Base-by-base conservation (phyloP, 1,284 basidiomycete genomes). In the Cerioporus squamosus region DNA sequence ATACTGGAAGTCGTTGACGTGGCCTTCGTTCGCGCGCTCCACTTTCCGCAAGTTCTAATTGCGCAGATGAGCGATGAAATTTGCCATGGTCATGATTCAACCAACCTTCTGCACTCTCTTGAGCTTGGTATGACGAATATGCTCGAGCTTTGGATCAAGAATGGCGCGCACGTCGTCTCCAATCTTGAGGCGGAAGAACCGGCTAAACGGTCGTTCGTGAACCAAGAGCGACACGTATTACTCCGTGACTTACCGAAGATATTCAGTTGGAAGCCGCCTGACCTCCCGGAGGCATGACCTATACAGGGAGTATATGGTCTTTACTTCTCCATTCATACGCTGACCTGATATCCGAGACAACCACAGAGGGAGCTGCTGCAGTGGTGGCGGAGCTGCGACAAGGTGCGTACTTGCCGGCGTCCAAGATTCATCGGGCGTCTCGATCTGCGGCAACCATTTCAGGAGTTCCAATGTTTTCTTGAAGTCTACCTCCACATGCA, bases 181-280 rank as follows among this genome's bases (percentile, higher is more conserved):
- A 39, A 80, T 79, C 66, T 86, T 87, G 53, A 88, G 70, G 56
- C 77, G 80, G 72, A 85, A 91, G 72, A 91, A 91, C 56, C 81
- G 78, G 29, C 91, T 92, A 65, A 9, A 57, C 48, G 47, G 10
- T 36, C 33, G 33, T 51, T 51, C 38, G 66, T 55, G 55, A 67
- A 59, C 67, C 44, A 60, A 43, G 48, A 29, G 17, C 29, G 59
- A 55, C 22, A 52, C 43, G 48, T 40, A 59, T 51, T 52, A 29
- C 51, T 49, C 46, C 59, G 58, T 52, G 40, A 64, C 76, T 51
- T 62, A 87, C 87, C 82, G 81, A 62, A 90, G 79, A 72, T 88
- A 86, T 31, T 76, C 71, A 57, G 83, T 79, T 14, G 87, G 87
- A 38, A 90, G 76, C 22, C 71, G 73, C 59, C 75, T 76, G 23